phyloP scores from a whole-genome alignment of 331 rosid genomes.

The Prunus yedoensis region DNA sequence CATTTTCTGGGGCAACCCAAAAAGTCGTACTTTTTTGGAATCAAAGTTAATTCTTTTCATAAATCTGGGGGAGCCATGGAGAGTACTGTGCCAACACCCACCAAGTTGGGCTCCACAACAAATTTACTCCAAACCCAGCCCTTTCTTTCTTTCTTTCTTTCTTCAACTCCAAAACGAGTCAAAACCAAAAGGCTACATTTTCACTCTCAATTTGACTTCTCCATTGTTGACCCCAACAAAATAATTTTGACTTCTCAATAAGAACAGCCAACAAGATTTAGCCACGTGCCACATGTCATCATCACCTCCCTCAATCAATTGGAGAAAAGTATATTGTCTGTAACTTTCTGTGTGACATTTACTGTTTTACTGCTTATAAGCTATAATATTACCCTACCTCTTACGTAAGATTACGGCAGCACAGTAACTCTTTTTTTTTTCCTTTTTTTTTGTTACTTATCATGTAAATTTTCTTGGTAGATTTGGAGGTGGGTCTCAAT shows the following conservation, averaged over 20 bases:
- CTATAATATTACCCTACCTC: too few relatives aligned
- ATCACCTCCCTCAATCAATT: background rate
- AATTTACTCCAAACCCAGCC: background rate
- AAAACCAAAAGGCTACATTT: background rate
- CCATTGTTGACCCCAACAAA: too few relatives aligned
- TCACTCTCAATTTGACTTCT: background rate
- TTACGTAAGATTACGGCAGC: background rate
- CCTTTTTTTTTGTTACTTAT: background rate
- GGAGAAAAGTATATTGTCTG: too few relatives aligned
- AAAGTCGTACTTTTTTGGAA: constrained; percentile 25
- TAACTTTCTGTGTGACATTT: too few relatives aligned
- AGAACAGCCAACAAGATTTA: background rate
- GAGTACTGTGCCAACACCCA: background rate
- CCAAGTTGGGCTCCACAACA: constrained; percentile 30
- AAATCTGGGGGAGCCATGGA: constrained; percentile 3
- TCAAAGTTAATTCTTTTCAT: constrained; percentile 18
- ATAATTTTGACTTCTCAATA: background rate
- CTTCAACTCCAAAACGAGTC: too few relatives aligned
- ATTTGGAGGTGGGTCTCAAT: constrained; percentile 3
- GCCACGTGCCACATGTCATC: background rate
- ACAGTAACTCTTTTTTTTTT: background rate
- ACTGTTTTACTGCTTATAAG: too few relatives aligned
- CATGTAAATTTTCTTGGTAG: background rate
- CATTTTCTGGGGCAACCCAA: constrained; percentile 35
- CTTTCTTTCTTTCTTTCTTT: background rate